Percentiles rank a stretch among this genome's conserved stretches.
Conservation (phyloP, 345 rosid species). For the Turritis glabra region DNA sequence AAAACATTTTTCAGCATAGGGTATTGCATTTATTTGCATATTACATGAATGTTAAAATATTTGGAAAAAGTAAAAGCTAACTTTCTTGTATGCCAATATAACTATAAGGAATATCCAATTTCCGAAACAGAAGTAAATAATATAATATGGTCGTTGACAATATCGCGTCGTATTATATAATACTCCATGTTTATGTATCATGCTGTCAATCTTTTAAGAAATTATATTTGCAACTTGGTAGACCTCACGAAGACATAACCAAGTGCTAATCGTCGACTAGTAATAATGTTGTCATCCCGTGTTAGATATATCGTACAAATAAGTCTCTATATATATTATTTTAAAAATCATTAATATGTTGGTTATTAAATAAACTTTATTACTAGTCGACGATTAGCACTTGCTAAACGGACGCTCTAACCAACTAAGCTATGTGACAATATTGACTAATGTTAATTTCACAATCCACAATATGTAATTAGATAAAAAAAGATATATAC, state of each 20-base stretch:
- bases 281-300: conserved; percentile 10
- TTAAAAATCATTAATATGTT: no score
- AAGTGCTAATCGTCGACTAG: not conserved
- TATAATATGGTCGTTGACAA: not conserved
- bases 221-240: conserved; percentile 20
- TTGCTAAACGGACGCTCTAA: not conserved
- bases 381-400: no score
- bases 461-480: not conserved
- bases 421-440: not conserved
- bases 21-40: not conserved
- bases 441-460: not conserved
- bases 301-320: not conserved
- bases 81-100: not conserved
- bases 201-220: not conserved
- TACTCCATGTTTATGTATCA: not conserved
- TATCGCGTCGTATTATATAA: not conserved
- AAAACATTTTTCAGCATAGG: not conserved
- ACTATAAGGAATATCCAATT: not conserved
- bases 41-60: not conserved
- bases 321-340: no score
- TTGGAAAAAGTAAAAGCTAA: not conserved
- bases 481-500: not conserved
- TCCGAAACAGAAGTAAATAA: not conserved
- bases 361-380: not conserved
- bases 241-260: conserved; percentile 25